Percentiles rank a stretch among this genome's conserved stretches.
Evolutionary conservation across 73 alveolate species (phyloP).

Genomic region (Paramecium tetraurelia): DNA sequence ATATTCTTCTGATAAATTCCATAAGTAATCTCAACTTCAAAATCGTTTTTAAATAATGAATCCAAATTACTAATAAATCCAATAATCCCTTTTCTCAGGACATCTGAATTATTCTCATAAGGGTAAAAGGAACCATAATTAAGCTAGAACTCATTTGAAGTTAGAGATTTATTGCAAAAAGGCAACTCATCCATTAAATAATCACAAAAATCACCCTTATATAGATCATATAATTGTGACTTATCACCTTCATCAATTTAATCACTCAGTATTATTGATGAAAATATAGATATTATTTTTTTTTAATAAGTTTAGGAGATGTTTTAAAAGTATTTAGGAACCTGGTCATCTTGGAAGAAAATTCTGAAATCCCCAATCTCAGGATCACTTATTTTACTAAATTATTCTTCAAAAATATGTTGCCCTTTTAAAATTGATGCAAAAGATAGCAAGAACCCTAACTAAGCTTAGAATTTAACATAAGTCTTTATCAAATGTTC

Average conservation of each 20-base stretch:
- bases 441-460: not conserved
- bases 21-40: not conserved
- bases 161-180: not conserved
- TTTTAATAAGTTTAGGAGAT: not conserved
- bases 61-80: not conserved
- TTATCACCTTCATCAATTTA: not conserved
- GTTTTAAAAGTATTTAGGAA: not conserved
- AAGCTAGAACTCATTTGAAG: not conserved
- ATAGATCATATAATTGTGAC: not conserved
- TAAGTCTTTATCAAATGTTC: not conserved
- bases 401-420: not conserved
- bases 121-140: not conserved
- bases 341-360: not conserved
- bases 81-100: not conserved
- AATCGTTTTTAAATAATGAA: not conserved
- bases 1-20: not conserved
- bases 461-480: not conserved
- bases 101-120: not conserved
- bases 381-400: not conserved
- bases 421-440: not conserved
- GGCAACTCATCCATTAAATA: not conserved
- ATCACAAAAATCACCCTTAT: not conserved
- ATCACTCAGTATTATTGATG: not conserved
- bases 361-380: not conserved
- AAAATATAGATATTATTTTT: not conserved